Base-by-base conservation (phyloP, 352 stramenopile species). In the Phytophthora litchii region DNA sequence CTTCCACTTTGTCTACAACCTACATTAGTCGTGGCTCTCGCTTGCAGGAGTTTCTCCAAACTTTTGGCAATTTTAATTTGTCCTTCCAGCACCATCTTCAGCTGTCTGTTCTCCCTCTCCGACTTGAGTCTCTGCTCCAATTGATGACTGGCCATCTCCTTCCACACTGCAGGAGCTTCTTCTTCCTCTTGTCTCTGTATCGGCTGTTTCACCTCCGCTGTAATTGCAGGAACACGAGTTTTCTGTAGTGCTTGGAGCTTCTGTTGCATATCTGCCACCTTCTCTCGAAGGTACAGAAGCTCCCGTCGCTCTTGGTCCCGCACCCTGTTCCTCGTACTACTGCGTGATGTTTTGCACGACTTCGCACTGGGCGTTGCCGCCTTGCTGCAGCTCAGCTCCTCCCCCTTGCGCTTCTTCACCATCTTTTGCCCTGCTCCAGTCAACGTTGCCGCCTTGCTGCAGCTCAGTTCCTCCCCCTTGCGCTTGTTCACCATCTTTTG, bases 51-150 rank as follows among this genome's bases (percentile, higher is more conserved):
- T 40, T 81, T 81, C 56, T 83, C 71, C n/a, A 86, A 70, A 47
- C 72, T 80, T 43, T 77, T 80, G 5, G 78, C 78, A 53, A 91
- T 70, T 59, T 88, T 88, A 53, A 91, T 70, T 48, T 91, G 81
- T 2, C 70, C 79, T 53, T 88, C 78, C 13, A 91, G 56, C 34
- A 86, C 67, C 16, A 77, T 37, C 34, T 77, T 80, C 3, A 91
- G 63, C 13, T 78, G 78, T 16, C 75, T 62, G 59, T 90, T 90
- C 54, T 90, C 80, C 29, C 74, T 55, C 51, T 88, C 76, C 0
- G 71, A 64, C 48, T 88, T 78, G n/a, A 79, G 63, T 47, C 72
- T 48, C 32, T 80, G 64, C 23, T 76, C 74, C 37, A 72, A 47
- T 44, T 84, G 74, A 46, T 76, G 71, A 17, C 49, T 71, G 3